Base-by-base conservation (phyloP, 805 yeast species). In the Starmerella cellae region DNA sequence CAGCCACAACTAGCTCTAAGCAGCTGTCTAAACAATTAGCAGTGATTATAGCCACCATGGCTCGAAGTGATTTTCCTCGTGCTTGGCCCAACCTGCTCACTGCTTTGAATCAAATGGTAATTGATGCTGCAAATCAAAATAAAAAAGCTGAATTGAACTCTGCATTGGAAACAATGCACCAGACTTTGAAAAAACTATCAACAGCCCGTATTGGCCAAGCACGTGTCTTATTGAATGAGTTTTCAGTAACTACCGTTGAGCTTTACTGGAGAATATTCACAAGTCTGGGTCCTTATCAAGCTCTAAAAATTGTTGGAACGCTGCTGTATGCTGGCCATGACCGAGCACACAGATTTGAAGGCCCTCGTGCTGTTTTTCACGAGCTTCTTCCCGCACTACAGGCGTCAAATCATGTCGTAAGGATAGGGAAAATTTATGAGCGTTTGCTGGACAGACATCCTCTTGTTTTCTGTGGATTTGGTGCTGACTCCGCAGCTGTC, bases 1-100 rank as follows among this genome's bases (percentile, higher is more conserved):
- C 83, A 53, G 74, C 71, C 45, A 41, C 44, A 2, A 35, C 21
- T n/a, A 17, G n/a, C 19, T 37, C 44, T 21, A 34, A 35, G n/a
- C 91, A 78, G 55, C 66, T 88, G 45, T 64, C 79, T 24, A 70
- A 80, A 24, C 97, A 91, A 61, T 81, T 82, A 57, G 93, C 96
- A 0, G 80, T 82, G 49, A 78, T 93, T 0, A 66, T 82, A 5
- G 78, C 94, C 1, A 68, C 78, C 46, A 80, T 91, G 22, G 79
- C 82, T 21, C 64, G 96, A 39, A 66, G 75, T 43, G 98, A 91
- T 54, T 91, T 82, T 57, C 96, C 97, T 0, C 59, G 64, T 2
- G 85, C 79, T 36, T 91, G 96, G 96, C 85, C 93, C 0, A 60
- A 70, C 2, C 57, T 91, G 17, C 80, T 91, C 55, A 87, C 81